These are phyloP conservation scores for Phytophthora vignae DNA, from an alignment of 352 stramenopile species.

Conservation along the genomic window DNA sequence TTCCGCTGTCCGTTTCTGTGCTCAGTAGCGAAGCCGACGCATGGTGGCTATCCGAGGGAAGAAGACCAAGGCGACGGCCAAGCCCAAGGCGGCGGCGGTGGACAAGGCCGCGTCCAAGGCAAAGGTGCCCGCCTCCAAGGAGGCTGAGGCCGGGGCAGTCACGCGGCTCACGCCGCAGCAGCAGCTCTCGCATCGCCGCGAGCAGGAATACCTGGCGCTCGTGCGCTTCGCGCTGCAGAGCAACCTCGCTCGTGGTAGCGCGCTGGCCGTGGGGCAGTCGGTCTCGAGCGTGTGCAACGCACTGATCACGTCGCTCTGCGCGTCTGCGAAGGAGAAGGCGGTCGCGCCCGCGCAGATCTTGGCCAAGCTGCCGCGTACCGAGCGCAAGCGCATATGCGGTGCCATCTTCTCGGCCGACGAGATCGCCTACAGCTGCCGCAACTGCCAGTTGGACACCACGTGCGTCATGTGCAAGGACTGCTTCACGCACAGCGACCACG, in stretches of 20 bases:
- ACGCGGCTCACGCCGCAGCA: constrained; percentile 41
- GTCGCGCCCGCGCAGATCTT: constrained; percentile 61
- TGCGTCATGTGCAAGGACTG: constrained; percentile 90
- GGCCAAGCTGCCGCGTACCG: constrained; percentile 62
- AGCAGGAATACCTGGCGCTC: constrained; percentile 59
- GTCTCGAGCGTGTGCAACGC: constrained; percentile 50
- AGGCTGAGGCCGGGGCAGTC: constrained; percentile 25
- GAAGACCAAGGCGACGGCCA: constrained; percentile 73
- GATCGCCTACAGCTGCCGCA: constrained; percentile 89
- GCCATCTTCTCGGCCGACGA: constrained; percentile 88
- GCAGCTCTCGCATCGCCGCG: constrained; percentile 40
- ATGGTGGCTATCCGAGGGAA: constrained; percentile 83
- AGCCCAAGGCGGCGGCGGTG: constrained; percentile 50
- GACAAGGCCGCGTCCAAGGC: constrained; percentile 47
- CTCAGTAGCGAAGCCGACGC: constrained; percentile 7
- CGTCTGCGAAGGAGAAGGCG: constrained; percentile 58
- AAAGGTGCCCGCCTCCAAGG: constrained; percentile 37
- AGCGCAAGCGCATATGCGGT: constrained; percentile 81
- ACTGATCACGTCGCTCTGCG: constrained; percentile 65
- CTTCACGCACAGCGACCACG: constrained; percentile 83
- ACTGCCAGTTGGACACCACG: constrained; percentile 87
- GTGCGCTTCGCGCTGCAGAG: constrained; percentile 60
- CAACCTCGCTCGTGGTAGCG: constrained; percentile 36
- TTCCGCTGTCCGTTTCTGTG: background rate
- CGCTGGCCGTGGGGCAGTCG: constrained; percentile 16